phyloP scores from a whole-genome alignment of 139 green algal genomes.

The Coelastrella sp. region DNA sequence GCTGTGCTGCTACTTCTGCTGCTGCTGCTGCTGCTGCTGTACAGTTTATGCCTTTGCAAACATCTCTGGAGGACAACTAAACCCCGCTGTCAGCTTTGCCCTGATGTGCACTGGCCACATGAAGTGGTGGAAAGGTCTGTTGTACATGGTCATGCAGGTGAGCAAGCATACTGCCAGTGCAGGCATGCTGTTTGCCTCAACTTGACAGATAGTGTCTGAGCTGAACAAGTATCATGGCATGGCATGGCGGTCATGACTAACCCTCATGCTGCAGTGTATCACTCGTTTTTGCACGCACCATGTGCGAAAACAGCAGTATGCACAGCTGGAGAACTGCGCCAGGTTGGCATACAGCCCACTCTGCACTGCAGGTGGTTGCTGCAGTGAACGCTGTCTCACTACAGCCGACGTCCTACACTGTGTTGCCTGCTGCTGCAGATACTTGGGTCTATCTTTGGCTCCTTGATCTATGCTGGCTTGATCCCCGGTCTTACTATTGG shows the following conservation, averaged over 20 bases:
- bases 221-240: too few relatives aligned
- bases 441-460: conserved; percentile 75
- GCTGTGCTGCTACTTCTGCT: neutral
- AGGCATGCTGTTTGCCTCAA: neutral
- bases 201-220: neutral
- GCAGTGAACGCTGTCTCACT: neutral
- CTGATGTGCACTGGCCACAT: conserved; percentile 83
- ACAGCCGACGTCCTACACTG: neutral
- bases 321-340: neutral
- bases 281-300: too few relatives aligned
- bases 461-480: conserved; percentile 66
- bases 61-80: conserved; percentile 78
- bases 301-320: neutral
- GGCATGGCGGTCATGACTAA: too few relatives aligned
- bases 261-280: too few relatives aligned
- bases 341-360: too few relatives aligned
- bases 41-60: conserved; percentile 83
- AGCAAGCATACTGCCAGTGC: neutral
- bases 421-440: conserved; percentile 50
- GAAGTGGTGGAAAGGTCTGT: conserved; percentile 72
- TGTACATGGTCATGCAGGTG: conserved; percentile 80
- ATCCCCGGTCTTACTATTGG: conserved; percentile 61
- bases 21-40: neutral
- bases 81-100: conserved; percentile 79
- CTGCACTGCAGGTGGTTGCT: too few relatives aligned